Evolutionary conservation across 805 yeast species (phyloP), one percentile per base, ranked within the genome.

Genomic region (Kodamaea neixiangensis): DNA sequence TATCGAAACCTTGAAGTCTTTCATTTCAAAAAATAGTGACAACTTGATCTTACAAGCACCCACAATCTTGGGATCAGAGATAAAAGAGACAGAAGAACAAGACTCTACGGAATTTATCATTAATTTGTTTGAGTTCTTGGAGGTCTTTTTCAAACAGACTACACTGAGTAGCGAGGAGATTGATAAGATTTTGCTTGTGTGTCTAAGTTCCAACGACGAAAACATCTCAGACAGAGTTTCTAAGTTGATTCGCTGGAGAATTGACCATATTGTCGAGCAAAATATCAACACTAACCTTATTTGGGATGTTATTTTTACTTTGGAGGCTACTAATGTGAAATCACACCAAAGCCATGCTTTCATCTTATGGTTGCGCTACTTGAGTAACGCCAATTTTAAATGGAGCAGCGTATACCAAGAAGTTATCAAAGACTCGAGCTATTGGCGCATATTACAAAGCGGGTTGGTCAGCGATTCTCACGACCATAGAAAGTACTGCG

Each of bases 401-500:
- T n/a, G 43, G 21, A 51, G 55, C 33, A 20, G 10, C 0, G 51
- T 54, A 5, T 73, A 67, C 43, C 78, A 76, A 47, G 25, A 45
- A 0, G 45, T 68, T 2, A 35, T 76, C 1, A 53, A 57, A 19
- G 33, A 51, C 6, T 67, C 67, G 1, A 54, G 58, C 1, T 66
- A 66, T 51, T 89, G 96, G 94, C 44, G 52, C 3, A 58, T 61
- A 11, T 62, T 89, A 17, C 89, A 86, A 58, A 55, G 57, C 20
- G 86, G 89, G 2, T 66, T 89, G 37, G 73, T 77, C 13, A 76
- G 82, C 49, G 58, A 65, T 1, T 68, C 78, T 1, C 91, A 87
- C 59, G 96, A 89, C 51, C 82, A 78, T 50, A 77, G 88, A 46
- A 90, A 89, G 62, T 81, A 81, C 60, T 75, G 85, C 10, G 66